phyloP scores from a whole-genome alignment of 2,329 filamentous ascomycete species.

The Epichloe sp. region DNA sequence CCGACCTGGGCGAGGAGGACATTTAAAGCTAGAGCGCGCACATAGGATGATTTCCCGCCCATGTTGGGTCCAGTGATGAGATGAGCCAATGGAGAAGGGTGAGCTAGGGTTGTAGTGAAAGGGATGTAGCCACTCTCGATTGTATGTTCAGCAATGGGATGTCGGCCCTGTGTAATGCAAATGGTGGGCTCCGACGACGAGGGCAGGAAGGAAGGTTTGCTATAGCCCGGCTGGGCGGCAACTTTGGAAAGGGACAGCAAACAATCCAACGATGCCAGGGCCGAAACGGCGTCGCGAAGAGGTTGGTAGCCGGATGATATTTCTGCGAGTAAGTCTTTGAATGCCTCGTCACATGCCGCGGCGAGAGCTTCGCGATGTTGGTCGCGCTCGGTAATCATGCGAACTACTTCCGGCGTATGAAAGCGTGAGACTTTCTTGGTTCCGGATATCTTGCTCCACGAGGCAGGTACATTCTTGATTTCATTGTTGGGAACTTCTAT shows the following conservation, averaged over 20 bases:
- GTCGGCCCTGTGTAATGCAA: slow-evolving; percentile 51
- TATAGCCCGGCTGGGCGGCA: slow-evolving; percentile 76
- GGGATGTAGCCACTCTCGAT: slow-evolving; percentile 81
- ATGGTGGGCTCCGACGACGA: slow-evolving; percentile 54
- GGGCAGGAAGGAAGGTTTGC: slow-evolving; percentile 55
- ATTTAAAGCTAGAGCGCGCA: slow-evolving; percentile 82
- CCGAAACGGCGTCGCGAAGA: slow-evolving; percentile 76
- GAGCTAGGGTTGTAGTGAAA: slow-evolving; percentile 66
- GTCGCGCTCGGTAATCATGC: slow-evolving; percentile 73
- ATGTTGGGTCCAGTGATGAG: slow-evolving; percentile 96
- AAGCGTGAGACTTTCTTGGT: slow-evolving; percentile 89
- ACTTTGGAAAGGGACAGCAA: slow-evolving; percentile 76
- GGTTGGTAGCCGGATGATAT: slow-evolving; percentile 79
- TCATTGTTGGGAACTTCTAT: slow-evolving; percentile 79
- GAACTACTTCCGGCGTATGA: slow-evolving; percentile 82
- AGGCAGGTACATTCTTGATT: slow-evolving; percentile 79
- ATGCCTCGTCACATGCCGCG: slow-evolving; percentile 80
- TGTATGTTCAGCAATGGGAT: slow-evolving; percentile 91
- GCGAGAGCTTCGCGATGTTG: slow-evolving; percentile 90
- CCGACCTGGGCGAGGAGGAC: slow-evolving; percentile 91
- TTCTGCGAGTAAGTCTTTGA: slow-evolving; percentile 53
- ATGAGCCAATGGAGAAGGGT: slow-evolving; percentile 54
- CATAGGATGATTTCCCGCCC: slow-evolving; percentile 97
- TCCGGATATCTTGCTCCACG: slow-evolving; percentile 87
- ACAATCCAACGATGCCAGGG: slow-evolving; percentile 79